Conservation (phyloP, 2,329 filamentous ascomycete species). For the Cytospora paraplurivora region DNA sequence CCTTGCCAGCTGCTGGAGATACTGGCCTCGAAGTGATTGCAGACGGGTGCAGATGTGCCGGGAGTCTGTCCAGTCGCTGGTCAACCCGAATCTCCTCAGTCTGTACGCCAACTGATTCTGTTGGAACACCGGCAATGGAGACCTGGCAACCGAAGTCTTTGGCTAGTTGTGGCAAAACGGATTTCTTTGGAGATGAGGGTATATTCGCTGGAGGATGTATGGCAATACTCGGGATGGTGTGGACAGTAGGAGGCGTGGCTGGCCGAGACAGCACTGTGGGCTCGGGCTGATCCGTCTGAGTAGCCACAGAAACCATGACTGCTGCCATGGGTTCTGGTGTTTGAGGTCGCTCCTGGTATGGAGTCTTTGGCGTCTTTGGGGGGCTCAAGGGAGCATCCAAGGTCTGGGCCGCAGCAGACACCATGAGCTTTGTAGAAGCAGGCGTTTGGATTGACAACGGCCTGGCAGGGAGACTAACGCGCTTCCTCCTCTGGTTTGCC, state of each 20-base stretch:
- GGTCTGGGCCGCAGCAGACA: slow-evolving; percentile 67
- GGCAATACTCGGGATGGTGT: slow-evolving; percentile 80
- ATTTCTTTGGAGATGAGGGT: slow-evolving; percentile 75
- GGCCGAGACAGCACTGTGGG: slow-evolving; percentile 37
- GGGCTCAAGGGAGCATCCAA: slow-evolving; percentile 64
- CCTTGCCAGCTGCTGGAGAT: slow-evolving; percentile 48
- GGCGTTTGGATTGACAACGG: slow-evolving; percentile 52
- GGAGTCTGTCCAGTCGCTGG: slow-evolving; percentile 72
- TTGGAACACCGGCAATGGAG: slow-evolving; percentile 53
- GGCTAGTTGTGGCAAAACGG: slow-evolving; percentile 75
- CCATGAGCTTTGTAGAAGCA: slow-evolving; percentile 52
- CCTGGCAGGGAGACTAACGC: slow-evolving; percentile 56
- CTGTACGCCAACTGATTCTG: slow-evolving; percentile 64
- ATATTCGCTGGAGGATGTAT: slow-evolving; percentile 86
- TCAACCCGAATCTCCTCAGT: slow-evolving; percentile 91
- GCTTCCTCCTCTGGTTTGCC: slow-evolving; percentile 73
- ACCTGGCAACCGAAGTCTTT: slow-evolving; percentile 87
- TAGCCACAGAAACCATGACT: slow-evolving; percentile 57
- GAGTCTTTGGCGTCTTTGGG: slow-evolving; percentile 63
- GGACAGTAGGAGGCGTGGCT: slow-evolving; percentile 40
- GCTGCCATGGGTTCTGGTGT: slow-evolving; percentile 39
- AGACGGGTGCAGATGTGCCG: slow-evolving; percentile 77
- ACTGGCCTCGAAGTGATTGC: slow-evolving; percentile 65
- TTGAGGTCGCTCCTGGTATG: slow-evolving; percentile 45
- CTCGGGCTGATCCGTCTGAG: slow-evolving; percentile 61